Base-by-base conservation (phyloP, 768 basidiomycete species). In the Tulasnella sp. region DNA sequence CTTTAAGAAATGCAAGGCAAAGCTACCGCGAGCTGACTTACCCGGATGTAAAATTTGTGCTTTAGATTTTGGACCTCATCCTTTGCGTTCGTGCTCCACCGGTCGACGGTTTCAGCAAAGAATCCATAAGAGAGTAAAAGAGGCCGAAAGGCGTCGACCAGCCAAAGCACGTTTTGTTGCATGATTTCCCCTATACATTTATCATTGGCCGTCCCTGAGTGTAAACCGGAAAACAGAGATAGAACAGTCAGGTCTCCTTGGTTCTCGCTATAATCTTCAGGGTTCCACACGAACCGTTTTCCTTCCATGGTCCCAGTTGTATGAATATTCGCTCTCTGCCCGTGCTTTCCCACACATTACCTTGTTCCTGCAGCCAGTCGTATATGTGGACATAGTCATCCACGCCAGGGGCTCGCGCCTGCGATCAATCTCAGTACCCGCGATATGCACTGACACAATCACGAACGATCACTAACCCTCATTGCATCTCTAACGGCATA, bases 81-180 rank as follows among this genome's bases (percentile, higher is more conserved):
- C 10, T 42, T 72, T 18, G 20, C 26, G n/a, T 32, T 51, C 15
- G 26, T 5, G 7, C 15, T 23, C 74, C 74, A 75, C 5, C 55
- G 35, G 42, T 77, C 77, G 4, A 77, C 44, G 7, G 71, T 73
- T 46, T 77, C 70, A 16, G 2, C 18, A 48, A 77, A 77, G 69
- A 73, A 77, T 1, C 77, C 77, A 51, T 77, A 69, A 23, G 77
- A 70, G 20, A 77, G 42, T 26, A 77, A 23, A 13, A 77, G n/a
- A n/a, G 77, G 77, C 35, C 46, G 18, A n/a, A 67, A 7, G 2
- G 69, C n/a, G 40, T 37, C 26, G 18, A 57, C 32, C 39, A 77
- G 10, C 44, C 1, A 13, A 15, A 42, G 3, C 29, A 69, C 32
- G 69, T 77, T 55, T 20, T 48, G 23, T 44, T 39, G 42, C 71